Evolutionary conservation across 2,329 filamentous ascomycete species (phyloP), one percentile per base, ranked within the genome.

Genomic region (Pseudogymnoascus sp.): DNA sequence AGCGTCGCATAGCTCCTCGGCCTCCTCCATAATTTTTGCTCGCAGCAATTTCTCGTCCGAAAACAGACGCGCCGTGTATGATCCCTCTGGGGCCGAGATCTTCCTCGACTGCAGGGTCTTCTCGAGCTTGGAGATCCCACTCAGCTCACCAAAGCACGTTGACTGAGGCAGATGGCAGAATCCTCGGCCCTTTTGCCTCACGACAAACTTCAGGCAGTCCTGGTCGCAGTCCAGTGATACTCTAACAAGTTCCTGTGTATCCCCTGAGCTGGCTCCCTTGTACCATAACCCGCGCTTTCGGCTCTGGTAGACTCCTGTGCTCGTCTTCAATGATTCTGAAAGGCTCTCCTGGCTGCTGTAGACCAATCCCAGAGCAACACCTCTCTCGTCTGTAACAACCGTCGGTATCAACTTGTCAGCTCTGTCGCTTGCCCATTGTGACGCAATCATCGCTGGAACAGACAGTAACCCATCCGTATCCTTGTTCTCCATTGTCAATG

Each of bases 21-120:
- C 94, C 74, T 99, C 94, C 75, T 99, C 94, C 86, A 97, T 95
- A 61, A 99, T 97, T 81, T 99, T 99, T 2, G 94, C 94, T 43
- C 90, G 83, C 60, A 97, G 77, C 61, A 99, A 82, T 73, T 95
- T 92, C 68, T 90, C 85, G 65, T 99, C 94, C 16, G 88, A 92
- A 79, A 97, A 99, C 1, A 99, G 79, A 35, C 93, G 83, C 16
- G 92, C 90, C 4, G 94, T 99, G 74, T 99, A 99, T 11, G 94
- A 99, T 1, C 92, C 93, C 66, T 83, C 82, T 0, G 94, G 93
- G 0, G 93, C 92, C 16, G 89, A 90, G 41, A 82, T 76, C 73
- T 94, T 96, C 68, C 94, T 87, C 39, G 86, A 87, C 65, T 88
- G 79, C 12, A 99, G 81, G 0, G 92, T 97, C 75, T 93, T 88